Percentiles rank a stretch among this genome's conserved stretches.
phyloP scores from a whole-genome alignment of 169 alveolate species.

The Cryptosporidium sp. region DNA sequence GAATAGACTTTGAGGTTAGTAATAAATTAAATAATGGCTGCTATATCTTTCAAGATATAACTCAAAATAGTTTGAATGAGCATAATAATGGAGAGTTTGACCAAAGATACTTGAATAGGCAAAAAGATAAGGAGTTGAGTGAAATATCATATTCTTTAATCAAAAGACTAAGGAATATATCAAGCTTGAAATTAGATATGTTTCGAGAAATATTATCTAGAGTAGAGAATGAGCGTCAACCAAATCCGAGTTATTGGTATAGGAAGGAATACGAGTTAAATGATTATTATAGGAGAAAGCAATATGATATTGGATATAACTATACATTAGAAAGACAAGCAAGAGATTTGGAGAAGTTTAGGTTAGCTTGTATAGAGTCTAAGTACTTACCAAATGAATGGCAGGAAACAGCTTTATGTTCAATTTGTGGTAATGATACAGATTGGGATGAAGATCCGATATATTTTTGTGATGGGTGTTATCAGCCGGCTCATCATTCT shows the following conservation, averaged over 20 bases:
- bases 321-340: conserved; percentile 63
- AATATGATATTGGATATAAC: conserved; percentile 24
- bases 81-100: background rate
- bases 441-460: conserved; percentile 76
- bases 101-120: conserved; percentile 3
- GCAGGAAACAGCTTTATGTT: conserved; percentile 72
- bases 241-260: conserved; percentile 28
- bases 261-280: conserved; percentile 55
- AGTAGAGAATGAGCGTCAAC: conserved; percentile 49
- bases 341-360: conserved; percentile 45
- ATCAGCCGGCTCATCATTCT: conserved; percentile 74
- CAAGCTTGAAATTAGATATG: conserved; percentile 2
- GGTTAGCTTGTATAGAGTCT: conserved; percentile 62
- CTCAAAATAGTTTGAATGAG: background rate
- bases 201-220: conserved; percentile 27
- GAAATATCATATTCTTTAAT: conserved; percentile 22
- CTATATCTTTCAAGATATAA: background rate
- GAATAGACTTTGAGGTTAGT: background rate
- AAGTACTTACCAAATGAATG: conserved; percentile 59
- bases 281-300: conserved; percentile 30
- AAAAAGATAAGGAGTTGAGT: conserved; percentile 2
- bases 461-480: conserved; percentile 71
- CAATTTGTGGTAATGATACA: conserved; percentile 73
- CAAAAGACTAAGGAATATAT: conserved; percentile 20
- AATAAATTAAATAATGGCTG: background rate